Evolutionary conservation across 306 rosid genomes (phyloP).

Genomic region (Cucumis cinereus): DNA sequence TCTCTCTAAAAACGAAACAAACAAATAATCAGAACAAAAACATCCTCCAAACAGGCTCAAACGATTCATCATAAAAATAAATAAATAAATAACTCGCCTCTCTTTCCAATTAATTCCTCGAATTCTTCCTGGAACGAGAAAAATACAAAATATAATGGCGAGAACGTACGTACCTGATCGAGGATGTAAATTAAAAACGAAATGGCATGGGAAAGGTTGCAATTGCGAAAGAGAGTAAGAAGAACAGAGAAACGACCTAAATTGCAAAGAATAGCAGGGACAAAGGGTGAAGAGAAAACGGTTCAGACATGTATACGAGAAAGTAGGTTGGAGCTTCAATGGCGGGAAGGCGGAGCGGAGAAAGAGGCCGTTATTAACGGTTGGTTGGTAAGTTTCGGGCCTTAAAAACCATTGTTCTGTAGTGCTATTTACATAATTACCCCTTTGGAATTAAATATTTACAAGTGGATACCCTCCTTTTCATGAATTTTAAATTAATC

Average conservation of each 20-base stretch:
- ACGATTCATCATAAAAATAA: background rate
- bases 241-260: background rate
- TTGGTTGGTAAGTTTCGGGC: background rate
- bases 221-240: background rate
- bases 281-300: background rate
- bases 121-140: background rate
- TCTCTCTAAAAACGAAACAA: background rate
- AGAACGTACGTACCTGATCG: slow-evolving; percentile 2
- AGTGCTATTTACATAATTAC: background rate
- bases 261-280: background rate
- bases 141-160: background rate
- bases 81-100: too few relatives aligned
- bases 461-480: background rate
- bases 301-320: slow-evolving; percentile 2
- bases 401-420: background rate
- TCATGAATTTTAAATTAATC: too few relatives aligned
- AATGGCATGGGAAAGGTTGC: background rate
- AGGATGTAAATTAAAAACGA: background rate
- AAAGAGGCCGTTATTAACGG: slow-evolving; percentile 1
- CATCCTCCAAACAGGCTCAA: background rate
- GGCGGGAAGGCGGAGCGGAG: slow-evolving; percentile 7
- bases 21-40: background rate
- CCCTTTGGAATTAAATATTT: background rate
- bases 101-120: background rate
- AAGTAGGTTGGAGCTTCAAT: background rate